Evolutionary conservation across 2,329 filamentous ascomycete genomes (phyloP).

Genomic region (Capronia coronata): DNA sequence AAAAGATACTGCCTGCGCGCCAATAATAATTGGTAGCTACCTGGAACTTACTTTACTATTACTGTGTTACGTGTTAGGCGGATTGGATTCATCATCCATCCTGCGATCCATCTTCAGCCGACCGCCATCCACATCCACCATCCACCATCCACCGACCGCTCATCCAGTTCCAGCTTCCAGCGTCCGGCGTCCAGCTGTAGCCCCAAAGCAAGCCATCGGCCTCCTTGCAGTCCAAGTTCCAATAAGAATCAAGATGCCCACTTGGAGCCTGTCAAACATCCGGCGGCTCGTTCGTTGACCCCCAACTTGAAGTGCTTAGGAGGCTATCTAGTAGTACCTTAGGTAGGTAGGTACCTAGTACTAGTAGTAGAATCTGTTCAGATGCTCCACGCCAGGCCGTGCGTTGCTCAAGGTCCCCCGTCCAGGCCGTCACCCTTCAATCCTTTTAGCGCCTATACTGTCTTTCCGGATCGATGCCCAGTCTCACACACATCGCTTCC

Average conservation of each 20-base stretch:
- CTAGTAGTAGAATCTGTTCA: too few relatives aligned
- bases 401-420: constrained; percentile 8
- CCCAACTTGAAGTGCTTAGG: background rate
- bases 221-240: background rate
- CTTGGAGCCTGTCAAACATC: background rate
- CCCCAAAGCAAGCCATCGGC: background rate
- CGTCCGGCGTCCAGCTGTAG: background rate
- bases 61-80: too few relatives aligned
- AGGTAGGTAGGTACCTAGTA: too few relatives aligned
- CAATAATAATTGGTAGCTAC: too few relatives aligned
- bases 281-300: background rate
- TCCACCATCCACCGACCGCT: too few relatives aligned
- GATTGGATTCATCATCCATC: too few relatives aligned
- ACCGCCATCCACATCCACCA: too few relatives aligned
- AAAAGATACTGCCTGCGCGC: too few relatives aligned
- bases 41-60: too few relatives aligned
- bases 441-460: constrained; percentile 10
- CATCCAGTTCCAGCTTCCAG: too few relatives aligned
- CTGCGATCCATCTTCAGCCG: too few relatives aligned
- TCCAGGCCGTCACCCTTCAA: constrained; percentile 8
- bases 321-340: background rate
- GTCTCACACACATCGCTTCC: background rate
- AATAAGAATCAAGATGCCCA: background rate
- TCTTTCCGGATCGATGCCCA: background rate
- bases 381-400: constrained; percentile 7